phyloP scores from a whole-genome alignment of 2,329 filamentous ascomycete genomes.

The Diplodia scrobiculata region DNA sequence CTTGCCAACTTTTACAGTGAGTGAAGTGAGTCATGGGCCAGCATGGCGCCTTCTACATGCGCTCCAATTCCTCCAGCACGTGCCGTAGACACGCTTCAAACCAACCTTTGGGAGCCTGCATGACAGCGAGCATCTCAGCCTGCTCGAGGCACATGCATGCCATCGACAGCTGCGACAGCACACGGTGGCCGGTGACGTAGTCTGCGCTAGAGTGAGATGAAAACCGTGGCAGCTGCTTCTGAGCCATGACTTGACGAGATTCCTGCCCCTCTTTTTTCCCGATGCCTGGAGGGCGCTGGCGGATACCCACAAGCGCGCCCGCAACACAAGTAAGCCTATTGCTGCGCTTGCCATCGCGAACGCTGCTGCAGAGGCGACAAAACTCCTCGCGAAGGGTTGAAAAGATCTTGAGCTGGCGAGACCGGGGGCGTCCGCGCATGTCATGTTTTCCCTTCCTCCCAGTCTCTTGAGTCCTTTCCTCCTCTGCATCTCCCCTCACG shows the following conservation, averaged over 20 bases:
- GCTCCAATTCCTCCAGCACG: neutral
- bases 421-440: neutral
- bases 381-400: neutral
- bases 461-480: neutral
- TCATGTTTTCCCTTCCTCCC: neutral
- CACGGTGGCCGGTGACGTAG: too few species aligned
- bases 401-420: neutral
- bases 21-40: neutral
- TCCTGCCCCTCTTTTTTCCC: neutral
- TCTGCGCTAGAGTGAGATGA: neutral
- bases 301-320: neutral
- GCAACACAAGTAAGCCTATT: neutral
- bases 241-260: neutral
- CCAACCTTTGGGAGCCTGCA: neutral
- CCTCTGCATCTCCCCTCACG: neutral
- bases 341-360: neutral
- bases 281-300: too few species aligned
- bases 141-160: neutral
- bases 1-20: neutral
- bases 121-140: neutral
- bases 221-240: neutral
- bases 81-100: neutral
- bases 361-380: neutral
- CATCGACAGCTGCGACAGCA: neutral
- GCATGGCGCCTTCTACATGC: neutral